These are phyloP conservation scores for Scorias spongiosa DNA, from an alignment of 2,329 filamentous ascomycete genomes.

Conservation along the genomic window DNA sequence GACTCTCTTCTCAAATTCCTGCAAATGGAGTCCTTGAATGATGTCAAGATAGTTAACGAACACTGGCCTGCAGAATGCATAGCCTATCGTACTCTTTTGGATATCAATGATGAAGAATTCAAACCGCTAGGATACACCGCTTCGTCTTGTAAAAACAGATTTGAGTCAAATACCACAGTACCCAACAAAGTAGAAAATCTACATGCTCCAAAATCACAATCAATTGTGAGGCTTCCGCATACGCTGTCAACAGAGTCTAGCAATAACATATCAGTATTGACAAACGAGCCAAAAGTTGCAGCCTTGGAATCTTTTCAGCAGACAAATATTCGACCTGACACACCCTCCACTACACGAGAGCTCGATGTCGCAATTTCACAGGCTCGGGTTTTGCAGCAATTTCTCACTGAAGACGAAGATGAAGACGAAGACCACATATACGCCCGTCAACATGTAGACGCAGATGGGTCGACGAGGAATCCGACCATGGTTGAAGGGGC, in stretches of 20 bases:
- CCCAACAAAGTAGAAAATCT: constrained; percentile 23
- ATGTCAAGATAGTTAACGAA: constrained; percentile 36
- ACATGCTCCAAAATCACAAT: too few relatives aligned
- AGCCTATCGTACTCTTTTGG: constrained; percentile 24
- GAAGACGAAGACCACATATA: constrained; percentile 13
- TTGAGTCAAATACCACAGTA: constrained; percentile 4
- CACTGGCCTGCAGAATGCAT: constrained; percentile 31
- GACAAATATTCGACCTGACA: neutral
- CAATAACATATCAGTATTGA: constrained; percentile 23
- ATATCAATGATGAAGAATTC: constrained; percentile 24
- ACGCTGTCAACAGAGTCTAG: constrained; percentile 29
- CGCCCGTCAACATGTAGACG: constrained; percentile 10
- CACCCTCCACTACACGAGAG: constrained; percentile 30
- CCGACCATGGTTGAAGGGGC: neutral
- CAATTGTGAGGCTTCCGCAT: constrained; percentile 9
- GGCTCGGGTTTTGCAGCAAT: constrained; percentile 42
- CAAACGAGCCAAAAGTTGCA: constrained; percentile 25
- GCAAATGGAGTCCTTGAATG: constrained; percentile 28
- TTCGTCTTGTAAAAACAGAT: neutral
- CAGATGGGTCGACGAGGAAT: constrained; percentile 5
- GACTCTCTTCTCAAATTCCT: constrained; percentile 46
- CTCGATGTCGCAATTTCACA: constrained; percentile 51
- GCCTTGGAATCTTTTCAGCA: constrained; percentile 20
- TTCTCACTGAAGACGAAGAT: constrained; percentile 30
- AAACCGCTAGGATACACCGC: neutral